Evolutionary conservation across 352 stramenopile genomes (phyloP).

Genomic region (Phytophthora multivora): DNA sequence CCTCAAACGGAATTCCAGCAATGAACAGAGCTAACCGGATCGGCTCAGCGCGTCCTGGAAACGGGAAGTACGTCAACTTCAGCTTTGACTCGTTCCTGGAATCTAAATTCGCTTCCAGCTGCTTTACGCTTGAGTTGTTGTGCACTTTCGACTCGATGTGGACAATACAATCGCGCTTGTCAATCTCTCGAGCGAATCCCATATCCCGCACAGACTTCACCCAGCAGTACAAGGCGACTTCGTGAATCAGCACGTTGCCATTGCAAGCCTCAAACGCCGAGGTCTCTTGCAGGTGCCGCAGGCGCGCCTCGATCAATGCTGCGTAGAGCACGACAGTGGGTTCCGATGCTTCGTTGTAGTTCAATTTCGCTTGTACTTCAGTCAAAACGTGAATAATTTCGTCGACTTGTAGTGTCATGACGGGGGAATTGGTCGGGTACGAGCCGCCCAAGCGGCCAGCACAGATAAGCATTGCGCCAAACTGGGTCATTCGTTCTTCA

Average conservation of each 20-base stretch:
- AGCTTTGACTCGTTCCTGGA: constrained; percentile 28
- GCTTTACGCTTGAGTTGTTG: constrained; percentile 25
- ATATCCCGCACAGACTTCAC: constrained; percentile 11
- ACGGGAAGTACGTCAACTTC: constrained; percentile 65
- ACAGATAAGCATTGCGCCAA: constrained; percentile 62
- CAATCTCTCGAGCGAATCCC: constrained; percentile 13
- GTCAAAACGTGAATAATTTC: constrained; percentile 52
- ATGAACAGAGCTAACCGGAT: constrained; percentile 57
- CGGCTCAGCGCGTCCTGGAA: constrained; percentile 51
- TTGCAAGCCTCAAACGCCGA: constrained; percentile 9
- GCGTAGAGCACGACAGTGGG: constrained; percentile 27
- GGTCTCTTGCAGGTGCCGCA: constrained; percentile 20
- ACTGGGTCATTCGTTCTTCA: constrained; percentile 48
- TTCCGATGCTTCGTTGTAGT: constrained; percentile 8
- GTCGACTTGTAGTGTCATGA: constrained; percentile 52
- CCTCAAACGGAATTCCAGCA: constrained; percentile 51
- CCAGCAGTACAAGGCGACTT: constrained; percentile 41
- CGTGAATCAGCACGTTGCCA: constrained; percentile 26
- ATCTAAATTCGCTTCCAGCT: constrained; percentile 9
- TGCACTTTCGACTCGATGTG: constrained; percentile 28
- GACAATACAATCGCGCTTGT: constrained; percentile 17
- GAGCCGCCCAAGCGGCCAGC: constrained; percentile 53
- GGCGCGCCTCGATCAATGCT: constrained; percentile 32
- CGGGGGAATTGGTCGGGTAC: constrained; percentile 45
- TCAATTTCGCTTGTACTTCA: constrained; percentile 31